phyloP scores from a whole-genome alignment of 2,329 filamentous ascomycete species.

The Tolypocladium pustulatum region DNA sequence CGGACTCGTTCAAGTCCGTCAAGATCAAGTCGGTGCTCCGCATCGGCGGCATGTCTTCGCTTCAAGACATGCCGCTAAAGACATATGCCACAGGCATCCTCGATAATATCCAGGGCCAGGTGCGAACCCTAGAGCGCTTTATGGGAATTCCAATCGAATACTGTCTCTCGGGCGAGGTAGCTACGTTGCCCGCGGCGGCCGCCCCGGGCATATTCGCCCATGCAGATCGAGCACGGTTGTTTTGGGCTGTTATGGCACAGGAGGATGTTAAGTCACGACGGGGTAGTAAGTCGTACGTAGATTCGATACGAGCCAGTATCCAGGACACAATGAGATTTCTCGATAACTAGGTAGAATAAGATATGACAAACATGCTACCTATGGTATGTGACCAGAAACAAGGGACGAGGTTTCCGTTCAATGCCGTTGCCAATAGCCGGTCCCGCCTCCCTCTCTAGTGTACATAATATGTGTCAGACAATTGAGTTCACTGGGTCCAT shows the following conservation, averaged over 20 bases:
- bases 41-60: slow-evolving; percentile 11
- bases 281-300: slow-evolving; percentile 10
- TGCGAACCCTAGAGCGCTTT: neutral
- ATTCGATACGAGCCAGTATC: slow-evolving; percentile 11
- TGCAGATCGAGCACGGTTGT: slow-evolving; percentile 9
- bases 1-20: slow-evolving; percentile 6
- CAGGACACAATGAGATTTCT: slow-evolving; percentile 9
- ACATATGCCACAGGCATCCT: slow-evolving; percentile 10
- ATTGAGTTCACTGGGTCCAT: too few relatives aligned
- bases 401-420: too few relatives aligned
- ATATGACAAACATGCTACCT: too few relatives aligned
- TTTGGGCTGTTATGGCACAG: slow-evolving; percentile 9
- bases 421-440: too few relatives aligned
- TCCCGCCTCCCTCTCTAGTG: too few relatives aligned
- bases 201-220: neutral
- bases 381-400: too few relatives aligned
- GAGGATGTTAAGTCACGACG: slow-evolving; percentile 10
- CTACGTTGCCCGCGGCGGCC: slow-evolving; percentile 1
- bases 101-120: neutral
- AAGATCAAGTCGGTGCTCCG: slow-evolving; percentile 13
- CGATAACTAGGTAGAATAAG: slow-evolving; percentile 4
- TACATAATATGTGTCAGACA: too few relatives aligned
- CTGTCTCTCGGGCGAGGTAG: slow-evolving; percentile 8
- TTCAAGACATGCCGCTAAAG: slow-evolving; percentile 13
- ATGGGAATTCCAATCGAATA: slow-evolving; percentile 5